Evolutionary conservation across 1,284 basidiomycete species (phyloP).

Genomic region (Hymenochaete sp.): DNA sequence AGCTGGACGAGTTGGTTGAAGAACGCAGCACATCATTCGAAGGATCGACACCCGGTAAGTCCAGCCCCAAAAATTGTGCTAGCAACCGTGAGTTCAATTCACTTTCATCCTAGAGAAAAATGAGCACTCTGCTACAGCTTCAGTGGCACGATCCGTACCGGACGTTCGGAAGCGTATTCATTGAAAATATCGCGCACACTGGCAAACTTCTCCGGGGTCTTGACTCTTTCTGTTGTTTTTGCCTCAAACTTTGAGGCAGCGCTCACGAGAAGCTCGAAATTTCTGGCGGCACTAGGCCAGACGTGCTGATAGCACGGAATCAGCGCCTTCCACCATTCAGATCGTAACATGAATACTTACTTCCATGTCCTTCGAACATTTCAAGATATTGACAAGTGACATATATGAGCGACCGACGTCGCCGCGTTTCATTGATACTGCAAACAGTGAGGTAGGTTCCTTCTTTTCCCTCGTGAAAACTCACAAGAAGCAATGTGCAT

Average conservation of each 20-base stretch:
- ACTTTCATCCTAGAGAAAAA: not conserved
- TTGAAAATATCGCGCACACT: not conserved
- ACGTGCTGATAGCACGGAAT: conserved; percentile 24
- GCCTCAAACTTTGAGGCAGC: conserved; percentile 50
- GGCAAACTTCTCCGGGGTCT: not conserved
- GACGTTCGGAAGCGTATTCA: not conserved
- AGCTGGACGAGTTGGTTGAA: not conserved
- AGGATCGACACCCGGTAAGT: conserved; percentile 8
- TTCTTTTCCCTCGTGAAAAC: too few species aligned
- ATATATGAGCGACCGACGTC: conserved; percentile 54
- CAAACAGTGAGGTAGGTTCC: conserved; percentile 10
- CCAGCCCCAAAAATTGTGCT: conserved; percentile 14
- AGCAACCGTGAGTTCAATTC: conserved; percentile 9
- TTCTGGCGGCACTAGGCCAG: conserved; percentile 70
- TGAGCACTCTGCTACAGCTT: not conserved
- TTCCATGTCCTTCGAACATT: conserved; percentile 63
- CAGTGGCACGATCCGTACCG: not conserved
- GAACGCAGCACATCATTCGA: not conserved
- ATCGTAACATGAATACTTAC: conserved; percentile 30
- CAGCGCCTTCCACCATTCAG: not conserved
- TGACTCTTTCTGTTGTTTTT: conserved; percentile 22
- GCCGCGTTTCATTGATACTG: conserved; percentile 61
- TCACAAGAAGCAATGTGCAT: conserved; percentile 75
- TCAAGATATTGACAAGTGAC: conserved; percentile 59
- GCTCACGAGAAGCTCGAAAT: conserved; percentile 63